A percentile compares a stretch with the other conserved stretches of the same genome.
Evolutionary conservation across 805 yeast genomes (phyloP).

Genomic region (Kluyveromyces siamensis): DNA sequence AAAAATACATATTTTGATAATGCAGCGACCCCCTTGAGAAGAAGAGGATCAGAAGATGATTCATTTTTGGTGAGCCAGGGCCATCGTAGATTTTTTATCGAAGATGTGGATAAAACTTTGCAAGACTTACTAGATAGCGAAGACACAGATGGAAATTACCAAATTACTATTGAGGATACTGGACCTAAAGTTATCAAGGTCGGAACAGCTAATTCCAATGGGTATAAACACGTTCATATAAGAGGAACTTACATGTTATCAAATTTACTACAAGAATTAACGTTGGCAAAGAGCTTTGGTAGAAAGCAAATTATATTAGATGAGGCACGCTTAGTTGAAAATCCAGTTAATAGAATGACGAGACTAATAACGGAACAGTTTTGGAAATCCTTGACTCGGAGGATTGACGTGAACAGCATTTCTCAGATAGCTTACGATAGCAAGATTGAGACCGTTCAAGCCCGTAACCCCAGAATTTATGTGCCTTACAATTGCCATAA

Average conservation of each 20-base stretch:
- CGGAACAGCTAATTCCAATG: slow-evolving; percentile 80
- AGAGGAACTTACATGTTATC: slow-evolving; percentile 87
- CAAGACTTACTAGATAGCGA: slow-evolving; percentile 61
- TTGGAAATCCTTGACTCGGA: slow-evolving; percentile 73
- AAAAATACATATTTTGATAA: slow-evolving; percentile 8
- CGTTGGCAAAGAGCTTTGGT: slow-evolving; percentile 76
- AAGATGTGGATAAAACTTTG: slow-evolving; percentile 66
- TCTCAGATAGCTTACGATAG: slow-evolving; percentile 69
- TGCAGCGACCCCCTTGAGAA: slow-evolving; percentile 25
- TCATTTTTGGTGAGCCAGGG: slow-evolving; percentile 30
- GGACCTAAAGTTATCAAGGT: slow-evolving; percentile 76
- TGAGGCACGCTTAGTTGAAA: slow-evolving; percentile 76
- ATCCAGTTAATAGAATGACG: slow-evolving; percentile 71
- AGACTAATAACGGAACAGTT: slow-evolving; percentile 68
- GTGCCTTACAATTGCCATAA: slow-evolving; percentile 62
- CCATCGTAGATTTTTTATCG: slow-evolving; percentile 48
- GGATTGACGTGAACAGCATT: slow-evolving; percentile 52
- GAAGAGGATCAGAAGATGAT: slow-evolving; percentile 51
- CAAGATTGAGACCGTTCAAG: slow-evolving; percentile 55
- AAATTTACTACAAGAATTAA: slow-evolving; percentile 77
- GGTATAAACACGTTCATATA: slow-evolving; percentile 61
- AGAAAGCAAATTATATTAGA: slow-evolving; percentile 70
- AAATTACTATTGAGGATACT: slow-evolving; percentile 76
- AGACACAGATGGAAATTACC: slow-evolving; percentile 78
- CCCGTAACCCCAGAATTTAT: slow-evolving; percentile 66